phyloP scores from a whole-genome alignment of 257 asterid species.

The Fraxinus quadrangulata region DNA sequence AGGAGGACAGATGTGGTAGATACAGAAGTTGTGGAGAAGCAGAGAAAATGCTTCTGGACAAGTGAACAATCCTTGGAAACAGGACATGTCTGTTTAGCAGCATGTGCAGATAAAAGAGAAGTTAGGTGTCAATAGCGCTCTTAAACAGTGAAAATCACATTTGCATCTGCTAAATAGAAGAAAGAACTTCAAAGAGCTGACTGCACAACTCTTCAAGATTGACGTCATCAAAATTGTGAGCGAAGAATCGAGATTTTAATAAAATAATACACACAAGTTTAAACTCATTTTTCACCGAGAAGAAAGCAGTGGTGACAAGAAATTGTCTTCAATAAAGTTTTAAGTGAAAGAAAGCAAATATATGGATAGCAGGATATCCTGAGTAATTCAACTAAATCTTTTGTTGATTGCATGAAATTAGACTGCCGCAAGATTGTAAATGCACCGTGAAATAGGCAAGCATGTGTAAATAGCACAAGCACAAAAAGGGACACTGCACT shows the following conservation, averaged over 20 bases:
- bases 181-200: conserved; percentile 23
- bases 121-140: conserved; percentile 17
- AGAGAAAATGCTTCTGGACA: conserved; percentile 57
- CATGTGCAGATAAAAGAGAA: conserved; percentile 18
- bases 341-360: conserved; percentile 1
- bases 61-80: conserved; percentile 57
- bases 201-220: conserved; percentile 7
- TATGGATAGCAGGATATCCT: neutral
- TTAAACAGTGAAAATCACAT: neutral
- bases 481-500: conserved; percentile 12
- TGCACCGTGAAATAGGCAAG: conserved; percentile 19
- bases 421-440: conserved; percentile 15
- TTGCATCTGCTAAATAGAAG: conserved; percentile 21
- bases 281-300: conserved; percentile 1
- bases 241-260: conserved; percentile 12
- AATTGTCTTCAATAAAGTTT: neutral
- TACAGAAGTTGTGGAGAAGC: conserved; percentile 56
- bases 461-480: conserved; percentile 18
- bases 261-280: neutral
- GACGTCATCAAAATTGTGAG: neutral
- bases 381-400: neutral
- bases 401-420: conserved; percentile 4
- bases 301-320: conserved; percentile 11
- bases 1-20: conserved; percentile 56
- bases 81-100: conserved; percentile 50